These are phyloP conservation scores for Lenzites betulinus DNA, from an alignment of 768 basidiomycete genomes.

Conservation along the genomic window DNA sequence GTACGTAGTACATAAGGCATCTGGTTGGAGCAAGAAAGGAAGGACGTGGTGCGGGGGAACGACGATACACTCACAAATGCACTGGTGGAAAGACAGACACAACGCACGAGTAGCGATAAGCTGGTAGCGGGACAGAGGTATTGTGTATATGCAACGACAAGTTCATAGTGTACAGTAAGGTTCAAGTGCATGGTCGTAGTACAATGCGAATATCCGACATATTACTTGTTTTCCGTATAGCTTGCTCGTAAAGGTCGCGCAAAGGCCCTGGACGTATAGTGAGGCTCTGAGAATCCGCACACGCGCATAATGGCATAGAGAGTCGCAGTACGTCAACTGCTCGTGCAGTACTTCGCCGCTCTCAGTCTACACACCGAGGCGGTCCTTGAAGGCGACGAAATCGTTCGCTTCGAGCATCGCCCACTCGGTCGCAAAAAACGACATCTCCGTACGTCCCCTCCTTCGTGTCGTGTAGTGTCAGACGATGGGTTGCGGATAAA, in stretches of 20 bases:
- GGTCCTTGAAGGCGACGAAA: slow-evolving; percentile 18
- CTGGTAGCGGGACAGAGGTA: not conserved
- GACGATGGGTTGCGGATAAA: not conserved
- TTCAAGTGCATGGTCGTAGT: not conserved
- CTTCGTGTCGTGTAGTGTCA: slow-evolving; percentile 34
- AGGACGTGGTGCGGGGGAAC: no score
- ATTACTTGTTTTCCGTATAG: no score
- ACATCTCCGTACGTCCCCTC: slow-evolving; percentile 59
- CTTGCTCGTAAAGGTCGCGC: no score
- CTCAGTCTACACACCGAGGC: not conserved
- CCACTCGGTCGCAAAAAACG: slow-evolving; percentile 50
- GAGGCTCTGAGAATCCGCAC: no score
- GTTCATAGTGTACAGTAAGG: not conserved
- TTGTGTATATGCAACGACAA: not conserved
- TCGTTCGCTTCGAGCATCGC: slow-evolving; percentile 38
- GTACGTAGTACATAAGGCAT: no score
- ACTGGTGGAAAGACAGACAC: not conserved
- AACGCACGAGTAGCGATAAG: not conserved
- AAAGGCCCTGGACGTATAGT: not conserved
- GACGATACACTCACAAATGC: no score
- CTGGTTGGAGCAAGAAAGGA: no score
- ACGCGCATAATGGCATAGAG: no score
- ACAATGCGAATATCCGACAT: no score
- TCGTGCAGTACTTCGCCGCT: not conserved
- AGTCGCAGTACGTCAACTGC: not conserved